phyloP scores from a whole-genome alignment of 768 basidiomycete genomes.

The Suillus hirtellus region DNA sequence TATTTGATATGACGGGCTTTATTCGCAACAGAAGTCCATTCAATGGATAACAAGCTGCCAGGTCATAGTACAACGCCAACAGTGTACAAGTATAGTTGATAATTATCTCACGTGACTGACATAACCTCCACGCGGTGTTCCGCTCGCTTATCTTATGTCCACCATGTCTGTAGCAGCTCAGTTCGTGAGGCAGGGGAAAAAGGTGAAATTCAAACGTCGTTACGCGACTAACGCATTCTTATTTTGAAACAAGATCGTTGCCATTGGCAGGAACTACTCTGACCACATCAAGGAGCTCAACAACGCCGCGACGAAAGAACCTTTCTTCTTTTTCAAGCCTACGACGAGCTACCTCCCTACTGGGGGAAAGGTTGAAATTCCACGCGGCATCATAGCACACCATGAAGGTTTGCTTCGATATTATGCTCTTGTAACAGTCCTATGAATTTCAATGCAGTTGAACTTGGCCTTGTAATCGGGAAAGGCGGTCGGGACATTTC shows the following conservation, averaged over 20 bases:
- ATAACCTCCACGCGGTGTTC: background rate
- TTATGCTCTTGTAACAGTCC: background rate
- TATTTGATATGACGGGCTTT: too few species aligned
- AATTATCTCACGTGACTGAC: background rate
- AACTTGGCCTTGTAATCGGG: conserved; percentile 96
- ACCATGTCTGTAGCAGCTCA: conserved; percentile 38
- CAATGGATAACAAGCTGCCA: too few species aligned
- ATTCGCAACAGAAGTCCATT: too few species aligned
- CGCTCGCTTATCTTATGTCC: conserved; percentile 9
- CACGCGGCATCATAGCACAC: conserved; percentile 78
- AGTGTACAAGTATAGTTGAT: too few species aligned
- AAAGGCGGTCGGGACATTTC: conserved; percentile 83
- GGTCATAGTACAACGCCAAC: too few species aligned
- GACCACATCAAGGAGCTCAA: conserved; percentile 91
- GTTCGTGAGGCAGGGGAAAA: conserved; percentile 48
- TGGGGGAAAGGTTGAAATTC: conserved; percentile 85
- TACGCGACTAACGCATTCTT: background rate
- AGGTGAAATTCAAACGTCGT: conserved; percentile 30
- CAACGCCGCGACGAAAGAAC: conserved; percentile 84
- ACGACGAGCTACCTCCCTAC: conserved; percentile 83
- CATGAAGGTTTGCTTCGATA: conserved; percentile 72
- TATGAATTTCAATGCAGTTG: conserved; percentile 51
- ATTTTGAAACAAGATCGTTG: conserved; percentile 66
- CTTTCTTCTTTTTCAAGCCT: conserved; percentile 98
- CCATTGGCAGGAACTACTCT: conserved; percentile 93